phyloP scores from a whole-genome alignment of 164 flowering plant species.

The Liquidambar formosana region DNA sequence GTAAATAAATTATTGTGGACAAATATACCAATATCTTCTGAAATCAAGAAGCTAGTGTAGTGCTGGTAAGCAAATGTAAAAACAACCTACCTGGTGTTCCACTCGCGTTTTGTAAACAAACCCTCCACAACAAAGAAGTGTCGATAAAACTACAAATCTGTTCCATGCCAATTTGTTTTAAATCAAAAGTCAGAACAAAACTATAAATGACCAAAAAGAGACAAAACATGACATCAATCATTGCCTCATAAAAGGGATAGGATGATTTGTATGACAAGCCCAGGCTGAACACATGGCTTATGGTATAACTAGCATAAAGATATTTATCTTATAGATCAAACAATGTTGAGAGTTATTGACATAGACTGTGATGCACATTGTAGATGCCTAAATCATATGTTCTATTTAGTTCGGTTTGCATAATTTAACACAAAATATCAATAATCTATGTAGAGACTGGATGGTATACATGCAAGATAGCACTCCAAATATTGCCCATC shows the following conservation, averaged over 20 bases:
- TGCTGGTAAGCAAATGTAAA: conserved; percentile 2
- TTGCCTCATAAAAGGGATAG: neutral
- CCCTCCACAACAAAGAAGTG: conserved; percentile 75
- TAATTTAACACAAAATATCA: neutral
- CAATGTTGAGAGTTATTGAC: neutral
- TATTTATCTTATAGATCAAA: neutral
- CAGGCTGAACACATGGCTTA: neutral
- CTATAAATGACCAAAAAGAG: neutral
- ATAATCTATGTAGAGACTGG: neutral
- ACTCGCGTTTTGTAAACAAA: conserved; percentile 74
- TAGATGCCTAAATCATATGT: conserved; percentile 2
- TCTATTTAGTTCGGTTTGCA: neutral
- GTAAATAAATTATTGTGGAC: neutral
- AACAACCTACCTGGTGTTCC: conserved; percentile 55
- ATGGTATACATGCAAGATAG: conserved; percentile 75
- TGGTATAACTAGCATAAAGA: neutral
- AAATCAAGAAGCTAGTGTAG: neutral
- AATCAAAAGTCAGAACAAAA: conserved; percentile 8
- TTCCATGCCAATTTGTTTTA: conserved; percentile 11
- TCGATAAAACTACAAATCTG: conserved; percentile 67
- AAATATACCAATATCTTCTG: neutral
- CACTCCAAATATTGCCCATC: conserved; percentile 89
- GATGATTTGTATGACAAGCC: neutral
- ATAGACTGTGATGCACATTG: neutral
- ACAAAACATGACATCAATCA: neutral